A percentile compares a stretch with the other conserved stretches of the same genome.
Conservation (phyloP, 352 stramenopile genomes). For the Phytophthora palmivora region DNA sequence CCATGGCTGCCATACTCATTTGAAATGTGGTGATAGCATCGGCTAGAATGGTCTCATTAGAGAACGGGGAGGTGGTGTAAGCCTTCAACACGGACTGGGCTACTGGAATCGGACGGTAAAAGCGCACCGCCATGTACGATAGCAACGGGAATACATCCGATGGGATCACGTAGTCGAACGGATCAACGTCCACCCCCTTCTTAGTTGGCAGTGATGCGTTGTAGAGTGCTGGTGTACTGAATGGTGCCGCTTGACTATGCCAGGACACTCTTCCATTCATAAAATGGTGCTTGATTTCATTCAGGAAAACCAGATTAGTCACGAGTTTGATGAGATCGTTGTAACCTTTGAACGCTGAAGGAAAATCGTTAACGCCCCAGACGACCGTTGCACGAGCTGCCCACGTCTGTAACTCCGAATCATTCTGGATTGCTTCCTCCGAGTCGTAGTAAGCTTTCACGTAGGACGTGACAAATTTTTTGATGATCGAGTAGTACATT, state of each 20-base stretch:
- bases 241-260: conserved; percentile 38
- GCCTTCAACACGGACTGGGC: conserved; percentile 26
- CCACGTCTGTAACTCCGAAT: conserved; percentile 56
- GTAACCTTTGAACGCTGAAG: conserved; percentile 21
- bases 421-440: conserved; percentile 26
- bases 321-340: conserved; percentile 35
- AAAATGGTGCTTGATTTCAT: conserved; percentile 43
- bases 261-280: conserved; percentile 48
- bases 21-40: conserved; percentile 34
- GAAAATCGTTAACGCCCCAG: conserved; percentile 38
- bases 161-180: conserved; percentile 55
- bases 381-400: conserved; percentile 29
- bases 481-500: conserved; percentile 36
- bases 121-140: conserved; percentile 30
- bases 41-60: conserved; percentile 18
- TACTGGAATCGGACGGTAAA: conserved; percentile 29
- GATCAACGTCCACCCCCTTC: conserved; percentile 32
- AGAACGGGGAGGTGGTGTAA: conserved; percentile 32
- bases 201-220: conserved; percentile 32
- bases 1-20: conserved; percentile 23
- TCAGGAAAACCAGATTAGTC: conserved; percentile 43
- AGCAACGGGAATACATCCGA: conserved; percentile 31
- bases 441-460: conserved; percentile 43
- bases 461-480: conserved; percentile 40
- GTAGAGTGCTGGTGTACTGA: conserved; percentile 34